Evolutionary conservation across 1,139 yeast species (phyloP).

Genomic region (Candida glucosophila): DNA sequence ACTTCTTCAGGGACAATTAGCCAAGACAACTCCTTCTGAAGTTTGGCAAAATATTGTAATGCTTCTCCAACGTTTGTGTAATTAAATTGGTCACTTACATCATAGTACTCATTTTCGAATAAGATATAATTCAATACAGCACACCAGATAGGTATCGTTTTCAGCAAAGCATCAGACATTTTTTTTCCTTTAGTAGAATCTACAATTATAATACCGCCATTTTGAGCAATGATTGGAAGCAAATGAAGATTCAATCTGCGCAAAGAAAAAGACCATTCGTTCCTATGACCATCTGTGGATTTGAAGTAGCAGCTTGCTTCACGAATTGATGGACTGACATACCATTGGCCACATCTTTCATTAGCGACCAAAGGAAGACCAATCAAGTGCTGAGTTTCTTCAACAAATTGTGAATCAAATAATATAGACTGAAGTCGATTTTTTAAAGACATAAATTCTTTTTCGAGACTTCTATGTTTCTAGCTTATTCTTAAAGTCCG

Average conservation of each 20-base stretch:
- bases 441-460: conserved; percentile 44
- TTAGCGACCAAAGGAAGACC: conserved; percentile 51
- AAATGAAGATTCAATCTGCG: conserved; percentile 70
- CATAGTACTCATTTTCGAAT: no score
- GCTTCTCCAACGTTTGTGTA: conserved; percentile 9
- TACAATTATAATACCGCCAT: conserved; percentile 51
- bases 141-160: conserved; percentile 89
- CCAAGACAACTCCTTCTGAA: conserved; percentile 12
- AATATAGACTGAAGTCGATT: conserved; percentile 67
- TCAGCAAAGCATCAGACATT: conserved; percentile 80
- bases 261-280: conserved; percentile 70
- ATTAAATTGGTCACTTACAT: no score
- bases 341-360: conserved; percentile 88
- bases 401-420: conserved; percentile 40
- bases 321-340: conserved; percentile 38
- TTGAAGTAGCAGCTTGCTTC: conserved; percentile 63
- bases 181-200: conserved; percentile 83
- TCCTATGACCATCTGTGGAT: conserved; percentile 84
- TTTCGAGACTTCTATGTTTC: no score
- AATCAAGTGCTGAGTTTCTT: conserved; percentile 7
- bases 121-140: conserved; percentile 59
- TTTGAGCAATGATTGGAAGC: conserved; percentile 32
- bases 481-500: no score
- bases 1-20: conserved; percentile 43
- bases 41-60: conserved; percentile 3